Conservation (phyloP, 495 filamentous ascomycete species). For the Lepidopterella palustris region DNA sequence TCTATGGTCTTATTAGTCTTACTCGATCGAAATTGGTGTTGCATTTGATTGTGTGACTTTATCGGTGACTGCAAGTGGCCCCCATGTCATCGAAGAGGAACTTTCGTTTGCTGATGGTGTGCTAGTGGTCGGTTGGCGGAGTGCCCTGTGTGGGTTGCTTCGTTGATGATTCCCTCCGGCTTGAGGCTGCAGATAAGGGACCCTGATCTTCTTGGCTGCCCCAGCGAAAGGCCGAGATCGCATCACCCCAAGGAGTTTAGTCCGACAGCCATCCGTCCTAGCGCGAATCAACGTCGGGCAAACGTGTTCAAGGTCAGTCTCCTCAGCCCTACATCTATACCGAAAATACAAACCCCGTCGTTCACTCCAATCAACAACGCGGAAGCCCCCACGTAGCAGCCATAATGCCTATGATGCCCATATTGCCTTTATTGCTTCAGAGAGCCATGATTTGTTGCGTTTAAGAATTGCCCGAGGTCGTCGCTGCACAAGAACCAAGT, state of each 20-base stretch:
- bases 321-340: neutral
- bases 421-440: neutral
- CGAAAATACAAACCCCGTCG: too few species aligned
- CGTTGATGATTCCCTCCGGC: neutral
- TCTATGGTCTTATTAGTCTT: slow-evolving; percentile 4
- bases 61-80: too few species aligned
- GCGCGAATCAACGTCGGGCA: neutral
- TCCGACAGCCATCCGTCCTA: too few species aligned
- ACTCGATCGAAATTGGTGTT: slow-evolving; percentile 24
- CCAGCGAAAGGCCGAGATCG: neutral
- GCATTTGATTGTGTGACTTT: too few species aligned
- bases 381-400: neutral
- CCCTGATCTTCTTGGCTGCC: neutral
- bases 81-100: too few species aligned
- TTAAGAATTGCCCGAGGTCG: too few species aligned
- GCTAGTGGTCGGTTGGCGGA: too few species aligned
- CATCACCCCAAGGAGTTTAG: neutral
- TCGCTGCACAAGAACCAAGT: neutral
- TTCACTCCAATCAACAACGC: too few species aligned
- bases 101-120: too few species aligned
- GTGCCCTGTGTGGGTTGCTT: neutral
- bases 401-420: neutral
- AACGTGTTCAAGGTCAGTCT: neutral
- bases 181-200: neutral
- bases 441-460: neutral